phyloP scores from a whole-genome alignment of 345 rosid genomes.

The Lepidium aucheri region DNA sequence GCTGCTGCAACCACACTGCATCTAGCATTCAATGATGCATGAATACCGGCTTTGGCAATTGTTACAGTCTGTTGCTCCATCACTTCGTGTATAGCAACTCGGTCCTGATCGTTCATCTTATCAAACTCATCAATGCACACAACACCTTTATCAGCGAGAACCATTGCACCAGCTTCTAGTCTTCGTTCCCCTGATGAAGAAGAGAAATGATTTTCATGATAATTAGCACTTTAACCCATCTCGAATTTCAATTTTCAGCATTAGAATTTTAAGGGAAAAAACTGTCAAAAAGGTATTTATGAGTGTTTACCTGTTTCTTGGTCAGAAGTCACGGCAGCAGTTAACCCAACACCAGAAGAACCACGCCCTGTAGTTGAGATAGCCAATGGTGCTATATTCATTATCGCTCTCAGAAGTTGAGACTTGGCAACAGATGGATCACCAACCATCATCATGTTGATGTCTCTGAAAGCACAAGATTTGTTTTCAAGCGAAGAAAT shows the following conservation, averaged over 20 bases:
- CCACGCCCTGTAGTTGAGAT: slow-evolving; percentile 99
- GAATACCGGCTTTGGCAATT: slow-evolving; percentile 98
- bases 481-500: neutral
- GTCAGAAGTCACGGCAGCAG: slow-evolving; percentile 99
- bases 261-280: neutral
- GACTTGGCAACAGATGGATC: slow-evolving; percentile 99
- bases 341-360: slow-evolving; percentile 98
- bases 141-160: slow-evolving; percentile 94
- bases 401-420: slow-evolving; percentile 92
- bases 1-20: slow-evolving; percentile 99
- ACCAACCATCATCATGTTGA: slow-evolving; percentile 99
- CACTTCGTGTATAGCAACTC: slow-evolving; percentile 98
- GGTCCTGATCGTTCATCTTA: slow-evolving; percentile 98
- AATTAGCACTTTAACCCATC: neutral
- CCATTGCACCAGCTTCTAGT: slow-evolving; percentile 99
- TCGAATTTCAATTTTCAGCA: neutral
- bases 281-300: neutral
- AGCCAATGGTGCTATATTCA: slow-evolving; percentile 98
- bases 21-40: slow-evolving; percentile 95
- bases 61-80: slow-evolving; percentile 99
- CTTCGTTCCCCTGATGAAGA: slow-evolving; percentile 79
- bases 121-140: slow-evolving; percentile 98
- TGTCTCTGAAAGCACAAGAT: slow-evolving; percentile 48
- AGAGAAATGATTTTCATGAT: neutral
- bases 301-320: slow-evolving; percentile 82